Evolutionary conservation across 1,284 basidiomycete species (phyloP), one percentile per base, ranked within the genome.

Genomic region (Fomitiporia mediterranea): DNA sequence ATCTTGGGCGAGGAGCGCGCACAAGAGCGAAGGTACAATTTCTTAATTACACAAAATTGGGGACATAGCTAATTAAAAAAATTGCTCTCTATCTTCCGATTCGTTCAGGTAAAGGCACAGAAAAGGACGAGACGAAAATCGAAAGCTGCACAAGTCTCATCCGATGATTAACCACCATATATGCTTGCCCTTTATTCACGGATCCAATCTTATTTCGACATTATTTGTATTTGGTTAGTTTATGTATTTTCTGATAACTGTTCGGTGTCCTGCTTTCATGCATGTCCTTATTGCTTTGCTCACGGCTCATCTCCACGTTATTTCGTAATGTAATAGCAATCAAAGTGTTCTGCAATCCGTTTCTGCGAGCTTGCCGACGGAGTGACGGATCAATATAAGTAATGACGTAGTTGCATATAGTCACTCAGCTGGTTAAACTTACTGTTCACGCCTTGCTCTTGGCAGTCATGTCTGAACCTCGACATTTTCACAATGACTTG

Each of bases 1-100:
- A 59, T 17, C 51, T 63, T 8, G 60, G 63, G 2, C 32, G 63
- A 28, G 61, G 63, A 9, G 60, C 63, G 5, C 60, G 63, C 15
- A 53, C 52, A 13, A 54, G 63, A 13, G 61, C 63, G 27, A 62
- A 63, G 57, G 63, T 63, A 53, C 17, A 15, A n/a, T 13, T 15
- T n/a, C 1, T 21, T 21, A 13, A 13, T 13, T n/a, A 39, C 4
- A 4, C 27, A 2, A 9, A 23, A 15, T 25, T 43, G 3, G 21
- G 42, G n/a, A 9, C 21, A 23, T 25, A 13, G 19, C n/a, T 8
- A 8, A 21, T 1, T 25, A 23, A 13, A 23, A 19, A 1, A 21
- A 3, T 21, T 39, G 19, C n/a, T 40, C 19, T 23, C 17, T 25
- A 39, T 19, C 9, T 15, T 6, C 30, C 34, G 28, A 3, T 5